phyloP scores from a whole-genome alignment of 2,329 filamentous ascomycete genomes.

The Bipolaris oryzae region DNA sequence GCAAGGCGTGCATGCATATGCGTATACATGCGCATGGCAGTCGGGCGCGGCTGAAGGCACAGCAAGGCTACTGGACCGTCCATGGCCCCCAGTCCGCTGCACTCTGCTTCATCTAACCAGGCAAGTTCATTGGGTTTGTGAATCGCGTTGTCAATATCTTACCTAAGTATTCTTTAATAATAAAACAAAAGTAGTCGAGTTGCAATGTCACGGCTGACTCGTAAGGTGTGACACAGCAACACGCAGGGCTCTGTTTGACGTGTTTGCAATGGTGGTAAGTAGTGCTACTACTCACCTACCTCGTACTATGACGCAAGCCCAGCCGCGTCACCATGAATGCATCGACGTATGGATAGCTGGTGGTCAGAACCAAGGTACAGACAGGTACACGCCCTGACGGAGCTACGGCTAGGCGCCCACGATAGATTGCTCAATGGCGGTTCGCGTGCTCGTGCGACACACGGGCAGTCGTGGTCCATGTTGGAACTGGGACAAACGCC shows the following conservation, averaged over 20 bases:
- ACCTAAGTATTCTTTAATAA: background rate
- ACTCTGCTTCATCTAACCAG: background rate
- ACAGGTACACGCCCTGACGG: slow-evolving; percentile 7
- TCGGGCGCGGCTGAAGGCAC: background rate
- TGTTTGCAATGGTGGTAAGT: background rate
- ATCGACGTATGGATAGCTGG: background rate
- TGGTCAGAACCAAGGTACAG: slow-evolving; percentile 8
- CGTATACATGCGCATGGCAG: background rate
- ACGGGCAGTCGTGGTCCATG: slow-evolving; percentile 11
- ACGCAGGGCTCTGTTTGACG: background rate
- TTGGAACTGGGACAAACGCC: slow-evolving; percentile 19
- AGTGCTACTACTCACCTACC: too few relatives aligned
- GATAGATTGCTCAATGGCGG: slow-evolving; percentile 21
- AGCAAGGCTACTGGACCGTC: background rate
- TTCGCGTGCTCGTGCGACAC: slow-evolving; percentile 14
- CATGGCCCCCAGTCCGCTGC: background rate
- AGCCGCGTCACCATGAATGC: slow-evolving; percentile 1
- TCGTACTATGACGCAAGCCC: slow-evolving; percentile 2
- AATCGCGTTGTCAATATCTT: background rate
- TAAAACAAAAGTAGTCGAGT: background rate
- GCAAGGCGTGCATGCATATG: background rate
- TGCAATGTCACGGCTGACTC: background rate
- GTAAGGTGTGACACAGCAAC: background rate
- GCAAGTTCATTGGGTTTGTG: background rate
- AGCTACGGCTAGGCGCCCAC: slow-evolving; percentile 23